A percentile compares a stretch with the other conserved stretches of the same genome.
These are phyloP conservation scores for Boletus mariae DNA, from an alignment of 1,284 basidiomycete genomes.

Conservation along the genomic window DNA sequence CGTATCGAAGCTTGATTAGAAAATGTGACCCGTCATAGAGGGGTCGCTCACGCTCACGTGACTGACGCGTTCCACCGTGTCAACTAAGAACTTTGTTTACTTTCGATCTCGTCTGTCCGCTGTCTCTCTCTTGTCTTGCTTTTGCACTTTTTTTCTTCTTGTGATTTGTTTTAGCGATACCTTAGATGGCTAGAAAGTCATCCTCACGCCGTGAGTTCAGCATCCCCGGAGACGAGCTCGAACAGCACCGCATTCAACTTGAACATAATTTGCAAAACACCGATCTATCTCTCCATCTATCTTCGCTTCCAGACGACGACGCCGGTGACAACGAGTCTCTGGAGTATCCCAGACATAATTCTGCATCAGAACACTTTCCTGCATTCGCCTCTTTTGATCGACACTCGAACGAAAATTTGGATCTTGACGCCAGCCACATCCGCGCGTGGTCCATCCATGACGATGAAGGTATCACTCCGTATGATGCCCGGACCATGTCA, in stretches of 20 bases:
- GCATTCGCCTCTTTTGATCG: slow-evolving; percentile 60
- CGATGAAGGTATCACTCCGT: slow-evolving; percentile 61
- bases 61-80: slow-evolving; percentile 22
- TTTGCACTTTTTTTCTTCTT: slow-evolving; percentile 11
- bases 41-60: slow-evolving; percentile 14
- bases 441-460: slow-evolving; percentile 69
- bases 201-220: slow-evolving; percentile 31
- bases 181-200: slow-evolving; percentile 27
- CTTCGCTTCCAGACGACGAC: slow-evolving; percentile 40
- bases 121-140: slow-evolving; percentile 9
- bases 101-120: slow-evolving; percentile 1
- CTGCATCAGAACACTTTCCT: slow-evolving; percentile 48
- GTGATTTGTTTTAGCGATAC: slow-evolving; percentile 17
- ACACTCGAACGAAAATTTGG: slow-evolving; percentile 53
- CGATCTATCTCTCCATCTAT: slow-evolving; percentile 65
- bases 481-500: slow-evolving; percentile 66
- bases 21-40: slow-evolving; percentile 10
- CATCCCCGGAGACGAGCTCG: slow-evolving; percentile 67
- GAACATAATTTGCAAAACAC: slow-evolving; percentile 71
- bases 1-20: neutral
- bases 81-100: slow-evolving; percentile 12
- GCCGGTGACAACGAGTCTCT: slow-evolving; percentile 44
- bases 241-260: slow-evolving; percentile 67
- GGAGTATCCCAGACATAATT: slow-evolving; percentile 67
- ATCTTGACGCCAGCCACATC: slow-evolving; percentile 49